These are phyloP conservation scores for Cucumis variabilis DNA, from an alignment of 331 rosid genomes.

Conservation along the genomic window DNA sequence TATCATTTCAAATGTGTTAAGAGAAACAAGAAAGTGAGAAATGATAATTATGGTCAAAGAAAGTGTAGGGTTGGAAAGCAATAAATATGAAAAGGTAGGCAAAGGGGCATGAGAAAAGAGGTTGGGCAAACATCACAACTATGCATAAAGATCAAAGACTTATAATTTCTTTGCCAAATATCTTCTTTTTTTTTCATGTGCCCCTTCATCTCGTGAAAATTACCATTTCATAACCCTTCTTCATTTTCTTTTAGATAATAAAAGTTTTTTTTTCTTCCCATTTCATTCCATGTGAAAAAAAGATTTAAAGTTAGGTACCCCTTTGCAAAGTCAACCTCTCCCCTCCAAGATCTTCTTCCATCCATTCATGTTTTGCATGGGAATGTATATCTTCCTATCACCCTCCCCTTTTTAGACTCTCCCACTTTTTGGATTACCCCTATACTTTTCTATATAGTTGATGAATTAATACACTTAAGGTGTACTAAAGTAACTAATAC, in stretches of 20 bases:
- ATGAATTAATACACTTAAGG: too few species aligned
- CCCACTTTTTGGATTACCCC: not conserved
- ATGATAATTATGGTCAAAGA: slow-evolving; percentile 28
- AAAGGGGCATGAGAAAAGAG: not conserved
- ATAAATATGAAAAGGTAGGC: slow-evolving; percentile 55
- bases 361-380: slow-evolving; percentile 21
- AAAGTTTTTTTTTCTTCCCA: not conserved
- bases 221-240: not conserved
- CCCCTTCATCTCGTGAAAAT: slow-evolving; percentile 6
- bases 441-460: not conserved
- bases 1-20: too few species aligned
- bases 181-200: too few species aligned
- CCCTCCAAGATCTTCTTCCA: not conserved
- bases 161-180: too few species aligned
- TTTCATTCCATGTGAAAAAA: slow-evolving; percentile 29
- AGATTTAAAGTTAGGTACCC: not conserved
- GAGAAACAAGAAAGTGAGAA: not conserved
- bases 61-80: slow-evolving; percentile 23
- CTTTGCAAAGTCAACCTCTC: not conserved
- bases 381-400: not conserved
- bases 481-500: too few species aligned
- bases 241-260: too few species aligned
- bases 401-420: not conserved
- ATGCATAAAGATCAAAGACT: not conserved
- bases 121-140: not conserved